Conservation (phyloP, 257 asterid species). For the Petunia secreta region DNA sequence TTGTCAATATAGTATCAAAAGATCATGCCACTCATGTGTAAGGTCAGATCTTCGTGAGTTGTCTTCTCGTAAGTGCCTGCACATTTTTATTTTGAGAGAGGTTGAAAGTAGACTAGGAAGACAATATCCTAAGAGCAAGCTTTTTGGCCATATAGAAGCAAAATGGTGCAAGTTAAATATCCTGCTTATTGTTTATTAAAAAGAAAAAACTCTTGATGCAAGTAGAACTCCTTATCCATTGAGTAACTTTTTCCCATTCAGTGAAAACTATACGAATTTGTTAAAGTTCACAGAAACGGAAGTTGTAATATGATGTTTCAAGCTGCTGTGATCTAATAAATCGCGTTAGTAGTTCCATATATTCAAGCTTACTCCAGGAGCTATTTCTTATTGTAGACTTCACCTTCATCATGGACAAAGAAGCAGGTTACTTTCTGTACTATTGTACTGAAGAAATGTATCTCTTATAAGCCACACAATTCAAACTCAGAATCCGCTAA, state of each 20-base stretch:
- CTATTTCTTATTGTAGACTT: not conserved
- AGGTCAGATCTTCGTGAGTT: not conserved
- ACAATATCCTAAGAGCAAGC: not conserved
- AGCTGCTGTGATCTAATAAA: constrained; percentile 1
- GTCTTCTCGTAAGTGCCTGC: not conserved
- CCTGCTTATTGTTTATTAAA: not conserved
- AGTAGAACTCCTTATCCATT: not conserved
- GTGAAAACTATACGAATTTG: not conserved
- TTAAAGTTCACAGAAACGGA: not conserved
- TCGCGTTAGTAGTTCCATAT: not conserved
- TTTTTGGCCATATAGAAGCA: not conserved
- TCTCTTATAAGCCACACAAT: not conserved
- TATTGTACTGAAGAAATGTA: not conserved
- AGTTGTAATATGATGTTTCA: not conserved
- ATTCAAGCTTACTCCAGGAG: not conserved
- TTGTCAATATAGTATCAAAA: not conserved
- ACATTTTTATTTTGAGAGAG: constrained; percentile 7
- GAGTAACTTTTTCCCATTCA: not conserved
- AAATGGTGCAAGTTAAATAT: not conserved
- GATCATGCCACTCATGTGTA: not conserved
- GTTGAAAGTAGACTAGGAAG: constrained; percentile 11
- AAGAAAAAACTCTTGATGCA: not conserved
- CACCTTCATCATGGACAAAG: not conserved
- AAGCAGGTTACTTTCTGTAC: not conserved
- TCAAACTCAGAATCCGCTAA: not conserved